Evolutionary conservation across 257 asterid genomes (phyloP).

Genomic region (Solanum gandarillasii): DNA sequence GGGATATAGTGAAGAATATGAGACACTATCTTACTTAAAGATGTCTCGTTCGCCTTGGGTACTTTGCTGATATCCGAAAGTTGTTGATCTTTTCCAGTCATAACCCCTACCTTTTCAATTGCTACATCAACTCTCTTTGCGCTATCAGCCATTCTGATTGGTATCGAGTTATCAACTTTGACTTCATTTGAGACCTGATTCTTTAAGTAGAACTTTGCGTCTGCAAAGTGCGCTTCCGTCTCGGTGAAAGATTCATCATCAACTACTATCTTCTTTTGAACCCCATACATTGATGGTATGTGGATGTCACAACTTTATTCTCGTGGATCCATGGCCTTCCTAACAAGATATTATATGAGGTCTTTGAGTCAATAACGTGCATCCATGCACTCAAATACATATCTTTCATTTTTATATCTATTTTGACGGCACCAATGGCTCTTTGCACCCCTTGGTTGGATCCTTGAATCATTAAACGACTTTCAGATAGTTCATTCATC

Average conservation of each 20-base stretch:
- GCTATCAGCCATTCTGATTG: accelerated
- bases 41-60: neutral
- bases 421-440: neutral
- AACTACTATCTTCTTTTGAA: neutral
- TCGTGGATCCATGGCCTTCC: neutral
- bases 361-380: neutral
- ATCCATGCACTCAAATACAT: neutral
- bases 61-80: neutral
- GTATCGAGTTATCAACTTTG: neutral
- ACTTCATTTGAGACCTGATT: neutral
- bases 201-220: neutral
- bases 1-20: neutral
- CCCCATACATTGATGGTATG: neutral
- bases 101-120: neutral
- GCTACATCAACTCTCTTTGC: neutral
- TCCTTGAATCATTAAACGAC: accelerated
- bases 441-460: neutral
- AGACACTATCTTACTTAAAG: neutral
- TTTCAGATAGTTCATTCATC: neutral
- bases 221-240: accelerated
- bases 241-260: neutral
- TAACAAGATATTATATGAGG: neutral
- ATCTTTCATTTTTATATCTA: neutral
- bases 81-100: neutral
- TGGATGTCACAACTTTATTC: neutral